A percentile compares a stretch with the other conserved stretches of the same genome.
Evolutionary conservation across 108 stramenopile species (phyloP).

Genomic region (Cyclotella atomus): DNA sequence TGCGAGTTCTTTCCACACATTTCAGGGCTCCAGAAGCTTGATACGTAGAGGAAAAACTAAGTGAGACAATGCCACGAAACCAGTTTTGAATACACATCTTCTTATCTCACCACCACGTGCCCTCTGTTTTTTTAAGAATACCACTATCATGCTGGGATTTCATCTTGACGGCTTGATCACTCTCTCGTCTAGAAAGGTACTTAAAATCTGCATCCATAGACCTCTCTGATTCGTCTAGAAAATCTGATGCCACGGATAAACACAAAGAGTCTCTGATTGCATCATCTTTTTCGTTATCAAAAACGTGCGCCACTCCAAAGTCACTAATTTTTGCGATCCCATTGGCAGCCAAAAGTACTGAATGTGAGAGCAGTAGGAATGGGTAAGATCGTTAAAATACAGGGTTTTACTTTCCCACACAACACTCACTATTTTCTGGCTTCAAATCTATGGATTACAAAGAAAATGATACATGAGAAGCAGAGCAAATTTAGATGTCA

Average conservation of each 20-base stretch:
- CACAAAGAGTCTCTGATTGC: slow-evolving; percentile 10
- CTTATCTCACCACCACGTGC: no score
- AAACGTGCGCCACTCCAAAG: slow-evolving; percentile 90
- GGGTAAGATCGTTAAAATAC: no score
- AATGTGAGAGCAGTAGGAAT: slow-evolving; percentile 13
- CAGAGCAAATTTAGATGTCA: no score
- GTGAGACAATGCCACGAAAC: neutral
- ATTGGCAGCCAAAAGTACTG: slow-evolving; percentile 52
- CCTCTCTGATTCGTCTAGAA: slow-evolving; percentile 7
- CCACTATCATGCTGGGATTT: slow-evolving; percentile 58
- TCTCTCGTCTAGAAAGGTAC: slow-evolving; percentile 25
- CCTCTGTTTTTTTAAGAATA: slow-evolving; percentile 83
- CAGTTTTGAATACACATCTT: no score
- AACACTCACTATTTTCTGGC: slow-evolving; percentile 57
- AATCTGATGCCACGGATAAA: slow-evolving; percentile 11
- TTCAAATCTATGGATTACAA: neutral
- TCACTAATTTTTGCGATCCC: slow-evolving; percentile 85
- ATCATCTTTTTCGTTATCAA: slow-evolving; percentile 66
- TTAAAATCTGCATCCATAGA: slow-evolving; percentile 1
- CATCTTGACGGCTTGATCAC: slow-evolving; percentile 67
- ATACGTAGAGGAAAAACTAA: slow-evolving; percentile 33
- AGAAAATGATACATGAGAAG: slow-evolving; percentile 23
- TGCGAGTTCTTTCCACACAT: slow-evolving; percentile 64
- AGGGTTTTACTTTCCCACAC: no score
- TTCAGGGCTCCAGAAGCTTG: slow-evolving; percentile 90